Evolutionary conservation across 768 basidiomycete species (phyloP), one percentile per base, ranked within the genome.

Genomic region (Kwoniella sp.): DNA sequence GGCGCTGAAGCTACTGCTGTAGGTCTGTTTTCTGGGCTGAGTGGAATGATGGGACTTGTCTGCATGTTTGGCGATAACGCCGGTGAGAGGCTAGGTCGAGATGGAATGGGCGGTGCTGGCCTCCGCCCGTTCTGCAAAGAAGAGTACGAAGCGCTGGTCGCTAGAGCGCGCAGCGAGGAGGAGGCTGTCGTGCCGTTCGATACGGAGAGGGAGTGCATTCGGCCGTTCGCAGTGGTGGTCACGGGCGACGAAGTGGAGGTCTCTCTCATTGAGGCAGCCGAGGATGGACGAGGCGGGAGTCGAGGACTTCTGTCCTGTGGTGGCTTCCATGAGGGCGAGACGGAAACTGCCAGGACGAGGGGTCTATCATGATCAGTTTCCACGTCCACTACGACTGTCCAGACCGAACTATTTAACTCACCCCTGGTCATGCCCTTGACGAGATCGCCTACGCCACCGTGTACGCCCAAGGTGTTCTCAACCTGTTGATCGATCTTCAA

Each of bases 401-500:
- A 41, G 38, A 41, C 20, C 11, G n/a, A 41, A 52, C n/a, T n/a
- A n/a, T 34, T 34, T 29, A 1, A 61, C 66, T 68, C 58, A 68
- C 66, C 29, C 12, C 48, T 47, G 15, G 63, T 59, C 51, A 68
- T n/a, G 15, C 48, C 69, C 13, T 29, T 61, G 7, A 65, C 31
- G 13, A 70, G 11, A 51, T 62, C 61, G 11, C 34, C 58, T 1
- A 66, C 55, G 20, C 68, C 66, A 38, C 69, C 60, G 54, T 54
- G 45, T 13, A n/a, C 55, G 7, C 58, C 60, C 34, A 69, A 15
- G 4, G 30, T 54, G 22, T 47, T n/a, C 51, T 68, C 69, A 29
- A 73, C 71, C 52, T 67, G 55, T 11, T 57, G 60, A 48, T 65
- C 65, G 2, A 75, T 30, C 26, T 52, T 61, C 45, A 45, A 52